Percentiles rank a stretch among this genome's conserved stretches.
Evolutionary conservation across 768 basidiomycete genomes (phyloP).

Genomic region (Hydnomerulius pinastri): DNA sequence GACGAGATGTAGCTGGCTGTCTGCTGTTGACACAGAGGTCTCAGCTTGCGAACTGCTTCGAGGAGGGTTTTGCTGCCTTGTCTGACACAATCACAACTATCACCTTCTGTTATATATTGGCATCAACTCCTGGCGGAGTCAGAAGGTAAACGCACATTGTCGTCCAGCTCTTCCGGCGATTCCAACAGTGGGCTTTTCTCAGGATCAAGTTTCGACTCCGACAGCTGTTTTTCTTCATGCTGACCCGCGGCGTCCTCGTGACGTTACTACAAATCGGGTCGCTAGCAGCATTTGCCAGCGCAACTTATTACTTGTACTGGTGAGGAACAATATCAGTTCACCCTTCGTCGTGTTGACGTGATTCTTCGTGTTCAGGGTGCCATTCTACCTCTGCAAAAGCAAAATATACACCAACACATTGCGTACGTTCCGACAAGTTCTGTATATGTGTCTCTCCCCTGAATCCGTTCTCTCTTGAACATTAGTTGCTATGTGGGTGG

Average conservation of each 20-base stretch:
- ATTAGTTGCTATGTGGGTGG: too few species aligned
- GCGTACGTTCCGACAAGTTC: too few species aligned
- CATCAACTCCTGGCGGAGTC: conserved; percentile 10
- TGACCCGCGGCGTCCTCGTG: conserved; percentile 16
- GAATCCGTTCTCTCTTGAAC: too few species aligned
- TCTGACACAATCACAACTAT: conserved; percentile 9
- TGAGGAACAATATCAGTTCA: not conserved
- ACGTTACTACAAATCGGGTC: conserved; percentile 11
- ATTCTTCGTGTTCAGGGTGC: conserved; percentile 2
- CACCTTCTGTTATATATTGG: conserved; percentile 12
- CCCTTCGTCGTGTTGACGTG: not conserved
- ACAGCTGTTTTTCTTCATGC: conserved; percentile 11
- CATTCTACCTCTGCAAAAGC: conserved; percentile 11
- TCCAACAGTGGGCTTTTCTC: not conserved
- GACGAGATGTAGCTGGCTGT: not conserved
- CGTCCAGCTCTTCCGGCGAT: not conserved
- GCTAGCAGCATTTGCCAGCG: not conserved
- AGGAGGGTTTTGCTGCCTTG: conserved; percentile 7
- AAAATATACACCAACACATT: too few species aligned
- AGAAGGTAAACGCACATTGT: conserved; percentile 1
- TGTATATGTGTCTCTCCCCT: too few species aligned
- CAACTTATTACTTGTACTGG: conserved; percentile 9
- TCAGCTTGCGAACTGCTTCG: not conserved
- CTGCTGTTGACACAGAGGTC: not conserved
- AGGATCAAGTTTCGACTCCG: conserved; percentile 11